Conservation (phyloP, 768 basidiomycete genomes). For the Nidularia sp. region DNA sequence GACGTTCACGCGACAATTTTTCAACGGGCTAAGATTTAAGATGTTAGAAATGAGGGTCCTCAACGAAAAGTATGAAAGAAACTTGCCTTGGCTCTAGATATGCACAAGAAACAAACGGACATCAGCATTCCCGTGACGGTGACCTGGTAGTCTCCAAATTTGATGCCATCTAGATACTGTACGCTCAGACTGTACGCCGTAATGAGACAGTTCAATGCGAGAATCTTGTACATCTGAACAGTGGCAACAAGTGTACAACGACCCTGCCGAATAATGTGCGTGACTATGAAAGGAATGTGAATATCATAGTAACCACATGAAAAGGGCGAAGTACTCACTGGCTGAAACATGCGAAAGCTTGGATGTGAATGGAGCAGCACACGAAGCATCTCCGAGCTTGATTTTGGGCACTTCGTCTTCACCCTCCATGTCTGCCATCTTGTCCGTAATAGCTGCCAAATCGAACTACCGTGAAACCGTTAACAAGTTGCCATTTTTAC, state of each 20-base stretch:
- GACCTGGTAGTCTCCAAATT: slow-evolving; percentile 98
- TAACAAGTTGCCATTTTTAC: no score
- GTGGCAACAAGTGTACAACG: slow-evolving; percentile 98
- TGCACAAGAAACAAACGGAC: slow-evolving; percentile 98
- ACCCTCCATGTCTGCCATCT: slow-evolving; percentile 86
- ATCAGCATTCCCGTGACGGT: slow-evolving; percentile 96
- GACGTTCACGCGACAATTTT: slow-evolving; percentile 89
- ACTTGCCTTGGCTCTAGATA: slow-evolving; percentile 91
- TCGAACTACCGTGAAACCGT: slow-evolving; percentile 21
- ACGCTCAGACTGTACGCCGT: slow-evolving; percentile 98
- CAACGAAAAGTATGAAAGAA: neutral
- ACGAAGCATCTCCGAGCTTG: slow-evolving; percentile 98
- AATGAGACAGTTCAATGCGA: slow-evolving; percentile 96
- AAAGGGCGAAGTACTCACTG: slow-evolving; percentile 49
- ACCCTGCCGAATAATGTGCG: slow-evolving; percentile 96
- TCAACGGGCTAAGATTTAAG: slow-evolving; percentile 74
- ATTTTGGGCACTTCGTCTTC: slow-evolving; percentile 96
- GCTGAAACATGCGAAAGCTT: slow-evolving; percentile 97
- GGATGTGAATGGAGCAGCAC: slow-evolving; percentile 97
- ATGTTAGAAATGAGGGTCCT: neutral
- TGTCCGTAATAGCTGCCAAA: slow-evolving; percentile 19
- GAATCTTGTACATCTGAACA: slow-evolving; percentile 99
- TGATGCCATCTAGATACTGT: slow-evolving; percentile 97
- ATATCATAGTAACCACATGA: neutral
- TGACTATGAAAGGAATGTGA: slow-evolving; percentile 48